Percentiles rank a stretch among this genome's conserved stretches.
phyloP scores from a whole-genome alignment of 495 filamentous ascomycete species.

The Aspergillus affinis region DNA sequence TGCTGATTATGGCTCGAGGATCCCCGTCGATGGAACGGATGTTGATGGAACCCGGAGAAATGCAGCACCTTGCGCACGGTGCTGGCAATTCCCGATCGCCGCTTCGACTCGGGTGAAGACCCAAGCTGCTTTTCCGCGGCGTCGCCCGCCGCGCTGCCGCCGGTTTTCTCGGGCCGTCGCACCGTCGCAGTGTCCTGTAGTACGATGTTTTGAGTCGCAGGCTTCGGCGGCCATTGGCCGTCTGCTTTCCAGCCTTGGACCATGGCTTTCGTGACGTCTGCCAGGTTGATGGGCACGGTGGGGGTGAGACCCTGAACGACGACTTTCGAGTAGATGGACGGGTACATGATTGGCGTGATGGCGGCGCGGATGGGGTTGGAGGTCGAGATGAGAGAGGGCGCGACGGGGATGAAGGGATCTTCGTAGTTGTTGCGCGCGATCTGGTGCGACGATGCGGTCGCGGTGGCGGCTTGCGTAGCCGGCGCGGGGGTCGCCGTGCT shows the following conservation, averaged over 20 bases:
- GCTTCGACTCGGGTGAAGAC: conserved; percentile 25
- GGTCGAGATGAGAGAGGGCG: conserved; percentile 64
- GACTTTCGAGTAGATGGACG: conserved; percentile 84
- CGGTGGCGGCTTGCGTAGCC: conserved; percentile 7
- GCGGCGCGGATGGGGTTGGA: conserved; percentile 69
- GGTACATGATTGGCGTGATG: conserved; percentile 70
- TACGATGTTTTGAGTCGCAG: conserved; percentile 33
- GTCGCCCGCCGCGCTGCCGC: conserved; percentile 14
- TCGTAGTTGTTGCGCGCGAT: conserved; percentile 14
- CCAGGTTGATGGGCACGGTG: conserved; percentile 81
- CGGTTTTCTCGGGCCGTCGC: conserved; percentile 12
- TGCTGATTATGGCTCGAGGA: conserved; percentile 32
- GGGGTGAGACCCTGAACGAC: conserved; percentile 75
- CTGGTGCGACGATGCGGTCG: not conserved
- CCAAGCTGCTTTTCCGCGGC: conserved; percentile 3
- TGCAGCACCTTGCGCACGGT: conserved; percentile 48
- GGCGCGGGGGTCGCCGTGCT: conserved; percentile 9
- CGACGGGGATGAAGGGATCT: conserved; percentile 57
- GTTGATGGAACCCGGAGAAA: conserved; percentile 33
- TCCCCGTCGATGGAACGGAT: conserved; percentile 44
- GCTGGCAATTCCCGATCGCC: conserved; percentile 41
- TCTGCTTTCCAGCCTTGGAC: conserved; percentile 93
- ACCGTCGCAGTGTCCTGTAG: conserved; percentile 34
- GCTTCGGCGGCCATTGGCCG: conserved; percentile 88
- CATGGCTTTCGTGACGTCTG: conserved; percentile 74